Percentiles rank a stretch among this genome's conserved stretches.
Evolutionary conservation across 1,139 yeast species (phyloP).

Genomic region (Groenewaldozyma auringiensis): DNA sequence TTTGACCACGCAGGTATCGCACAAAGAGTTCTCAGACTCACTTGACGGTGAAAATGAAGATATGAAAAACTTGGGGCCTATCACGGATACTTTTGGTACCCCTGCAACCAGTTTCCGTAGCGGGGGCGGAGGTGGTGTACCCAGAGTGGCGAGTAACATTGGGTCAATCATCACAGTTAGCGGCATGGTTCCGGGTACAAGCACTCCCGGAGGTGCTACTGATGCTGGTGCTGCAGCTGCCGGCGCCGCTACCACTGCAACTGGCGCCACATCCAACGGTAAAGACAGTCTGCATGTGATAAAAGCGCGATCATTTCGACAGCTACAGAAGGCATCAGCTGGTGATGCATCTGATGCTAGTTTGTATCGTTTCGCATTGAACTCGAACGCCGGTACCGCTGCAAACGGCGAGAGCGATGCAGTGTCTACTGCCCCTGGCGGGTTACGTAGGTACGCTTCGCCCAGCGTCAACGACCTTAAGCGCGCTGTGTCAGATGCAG

Average conservation of each 20-base stretch:
- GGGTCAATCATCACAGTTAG: too few species aligned
- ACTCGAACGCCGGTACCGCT: background rate
- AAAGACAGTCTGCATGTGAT: background rate
- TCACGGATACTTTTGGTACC: slow-evolving; percentile 13
- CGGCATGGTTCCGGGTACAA: too few species aligned
- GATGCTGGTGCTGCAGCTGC: too few species aligned
- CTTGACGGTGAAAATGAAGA: background rate
- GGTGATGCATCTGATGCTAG: background rate
- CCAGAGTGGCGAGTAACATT: background rate
- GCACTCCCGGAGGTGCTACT: too few species aligned
- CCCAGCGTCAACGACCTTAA: slow-evolving; percentile 7
- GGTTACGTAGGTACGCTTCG: background rate
- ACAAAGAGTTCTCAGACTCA: background rate
- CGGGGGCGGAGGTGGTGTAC: too few species aligned
- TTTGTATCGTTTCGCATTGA: background rate
- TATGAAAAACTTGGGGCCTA: background rate
- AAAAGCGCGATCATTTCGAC: background rate
- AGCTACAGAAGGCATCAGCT: background rate
- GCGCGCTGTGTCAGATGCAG: slow-evolving; percentile 4
- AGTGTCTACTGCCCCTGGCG: too few species aligned
- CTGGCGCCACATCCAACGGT: too few species aligned
- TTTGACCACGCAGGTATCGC: background rate
- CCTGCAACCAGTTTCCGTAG: too few species aligned
- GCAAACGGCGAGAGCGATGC: background rate
- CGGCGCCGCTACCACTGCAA: too few species aligned